Evolutionary conservation across 1,284 basidiomycete species (phyloP), one percentile per base, ranked within the genome.

Genomic region (Polyporus tsugae): DNA sequence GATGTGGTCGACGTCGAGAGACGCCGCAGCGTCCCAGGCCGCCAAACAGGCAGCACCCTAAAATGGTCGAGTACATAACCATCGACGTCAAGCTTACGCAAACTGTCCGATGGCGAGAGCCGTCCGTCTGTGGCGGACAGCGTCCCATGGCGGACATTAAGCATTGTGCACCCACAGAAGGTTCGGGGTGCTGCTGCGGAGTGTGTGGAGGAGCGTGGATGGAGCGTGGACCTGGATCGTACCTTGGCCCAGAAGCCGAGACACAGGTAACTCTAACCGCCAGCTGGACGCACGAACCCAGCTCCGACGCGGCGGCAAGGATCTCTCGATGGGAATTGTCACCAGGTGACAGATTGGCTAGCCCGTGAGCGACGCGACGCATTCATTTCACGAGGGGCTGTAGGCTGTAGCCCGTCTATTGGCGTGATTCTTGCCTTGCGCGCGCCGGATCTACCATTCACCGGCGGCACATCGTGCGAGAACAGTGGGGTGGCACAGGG

Each of bases 71-170:
- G 15, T 36, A 62, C 29, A 62, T 44, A 62, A 46, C 60, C 39
- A 62, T 52, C 17, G 33, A 55, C 53, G 62, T 63, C 52, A 63
- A 29, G n/a, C 13, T 58, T 63, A 63, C 62, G 53, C 38, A 44
- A 44, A 19, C 39, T 19, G 35, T 17, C 36, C 19, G 33, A 49
- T 33, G 15, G 38, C 22, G n/a, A 25, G 49, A 25, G 10, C 22
- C 59, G 22, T 19, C 9, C 4, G 9, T 25, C 4, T 22, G 46
- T 25, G n/a, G 46, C n/a, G 22, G 22, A 49, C 46, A 25, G 46
- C 46, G 46, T 49, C 46, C 19, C 46, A 13, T 25, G 46, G 10
- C 22, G 46, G 46, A 13, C 22, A 49, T 49, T 49, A 25, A 49
- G 46, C 46, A 49, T 49, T 11, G 22, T 25, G 38, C 38, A 60